Evolutionary conservation across 1,139 yeast species (phyloP).

Genomic region (Nakaseomyces bracarensis): DNA sequence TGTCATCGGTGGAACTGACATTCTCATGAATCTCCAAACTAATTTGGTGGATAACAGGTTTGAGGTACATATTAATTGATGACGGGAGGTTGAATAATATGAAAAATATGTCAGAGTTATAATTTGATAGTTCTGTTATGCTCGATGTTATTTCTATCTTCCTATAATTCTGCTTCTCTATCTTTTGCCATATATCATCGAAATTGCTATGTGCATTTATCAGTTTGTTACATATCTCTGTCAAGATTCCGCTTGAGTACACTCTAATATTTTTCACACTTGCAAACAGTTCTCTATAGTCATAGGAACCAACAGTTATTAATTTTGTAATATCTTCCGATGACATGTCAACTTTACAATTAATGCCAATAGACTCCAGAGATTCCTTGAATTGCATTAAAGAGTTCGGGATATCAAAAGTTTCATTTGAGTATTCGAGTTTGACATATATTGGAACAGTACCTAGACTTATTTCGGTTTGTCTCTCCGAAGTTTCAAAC

Average conservation of each 20-base stretch:
- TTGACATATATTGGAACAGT: constrained; percentile 20
- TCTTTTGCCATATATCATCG: constrained; percentile 4
- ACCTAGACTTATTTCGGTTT: constrained; percentile 18
- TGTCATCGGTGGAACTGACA: constrained; percentile 13
- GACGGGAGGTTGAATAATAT: neutral
- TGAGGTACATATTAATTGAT: neutral
- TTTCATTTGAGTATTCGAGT: constrained; percentile 12
- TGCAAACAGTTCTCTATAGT: constrained; percentile 4
- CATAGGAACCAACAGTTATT: neutral
- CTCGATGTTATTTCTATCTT: neutral
- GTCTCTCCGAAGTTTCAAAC: constrained; percentile 7
- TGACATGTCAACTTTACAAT: neutral
- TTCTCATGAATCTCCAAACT: constrained; percentile 1
- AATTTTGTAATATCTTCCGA: neutral
- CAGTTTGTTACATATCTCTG: neutral
- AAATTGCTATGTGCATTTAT: constrained; percentile 1
- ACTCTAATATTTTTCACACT: neutral
- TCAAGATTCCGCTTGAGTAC: neutral
- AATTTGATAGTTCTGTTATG: neutral
- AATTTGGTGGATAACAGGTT: neutral
- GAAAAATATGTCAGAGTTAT: neutral
- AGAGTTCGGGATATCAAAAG: constrained; percentile 4
- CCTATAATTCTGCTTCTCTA: neutral
- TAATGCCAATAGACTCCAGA: constrained; percentile 9
- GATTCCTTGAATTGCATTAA: constrained; percentile 2